These are phyloP conservation scores for Kwoniella heveanensis DNA, from an alignment of 768 basidiomycete species.

Conservation along the genomic window DNA sequence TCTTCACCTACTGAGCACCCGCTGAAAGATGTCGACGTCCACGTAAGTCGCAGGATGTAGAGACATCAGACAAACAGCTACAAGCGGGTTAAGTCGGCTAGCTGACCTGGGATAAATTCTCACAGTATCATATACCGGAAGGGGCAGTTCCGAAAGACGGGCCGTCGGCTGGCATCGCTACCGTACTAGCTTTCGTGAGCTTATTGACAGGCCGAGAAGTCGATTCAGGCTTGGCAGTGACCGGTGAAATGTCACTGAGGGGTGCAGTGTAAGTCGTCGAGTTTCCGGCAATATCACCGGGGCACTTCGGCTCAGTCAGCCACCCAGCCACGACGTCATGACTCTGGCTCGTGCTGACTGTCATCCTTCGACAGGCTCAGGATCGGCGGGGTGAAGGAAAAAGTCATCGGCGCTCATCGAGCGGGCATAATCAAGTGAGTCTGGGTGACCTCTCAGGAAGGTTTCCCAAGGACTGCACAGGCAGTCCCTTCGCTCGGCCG, in stretches of 20 bases:
- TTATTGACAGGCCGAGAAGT: slow-evolving; percentile 75
- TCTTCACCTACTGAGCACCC: slow-evolving; percentile 25
- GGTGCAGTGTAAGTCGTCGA: slow-evolving; percentile 40
- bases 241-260: slow-evolving; percentile 78
- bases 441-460: too few relatives aligned
- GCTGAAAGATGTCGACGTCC: slow-evolving; percentile 78
- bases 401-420: slow-evolving; percentile 82
- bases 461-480: too few relatives aligned
- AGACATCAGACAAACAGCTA: too few relatives aligned
- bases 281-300: neutral
- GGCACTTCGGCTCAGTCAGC: too few relatives aligned
- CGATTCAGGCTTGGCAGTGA: slow-evolving; percentile 77
- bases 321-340: too few relatives aligned
- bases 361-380: slow-evolving; percentile 60
- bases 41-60: too few relatives aligned
- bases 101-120: too few relatives aligned
- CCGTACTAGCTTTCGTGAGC: slow-evolving; percentile 86
- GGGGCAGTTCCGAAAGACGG: slow-evolving; percentile 94
- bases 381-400: slow-evolving; percentile 84
- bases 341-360: too few relatives aligned
- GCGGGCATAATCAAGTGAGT: slow-evolving; percentile 66
- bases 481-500: too few relatives aligned
- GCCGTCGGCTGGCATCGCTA: slow-evolving; percentile 84
- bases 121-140: slow-evolving; percentile 60
- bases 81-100: too few relatives aligned